Conservation (phyloP, 345 rosid species). For the Erucastrum elatum region DNA sequence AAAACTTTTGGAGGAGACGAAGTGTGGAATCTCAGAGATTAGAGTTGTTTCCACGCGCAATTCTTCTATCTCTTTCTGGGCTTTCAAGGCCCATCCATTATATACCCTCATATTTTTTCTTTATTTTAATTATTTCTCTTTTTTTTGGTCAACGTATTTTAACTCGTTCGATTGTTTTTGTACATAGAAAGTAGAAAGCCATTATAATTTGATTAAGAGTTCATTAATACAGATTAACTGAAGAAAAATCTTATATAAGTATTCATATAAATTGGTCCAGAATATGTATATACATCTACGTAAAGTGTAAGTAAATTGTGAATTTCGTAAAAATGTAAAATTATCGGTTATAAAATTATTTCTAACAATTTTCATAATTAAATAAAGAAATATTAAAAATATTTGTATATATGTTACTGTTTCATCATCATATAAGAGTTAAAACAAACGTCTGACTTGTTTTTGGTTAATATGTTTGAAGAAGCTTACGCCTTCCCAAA, state of each 20-base stretch:
- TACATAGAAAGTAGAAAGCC: too few species aligned
- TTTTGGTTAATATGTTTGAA: background rate
- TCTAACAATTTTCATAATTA: background rate
- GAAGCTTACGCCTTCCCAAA: background rate
- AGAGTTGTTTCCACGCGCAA: constrained; percentile 36
- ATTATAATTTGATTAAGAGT: background rate
- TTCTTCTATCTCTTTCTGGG: constrained; percentile 3
- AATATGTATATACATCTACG: too few species aligned
- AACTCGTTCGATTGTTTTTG: too few species aligned
- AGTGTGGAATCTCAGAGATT: constrained; percentile 29
- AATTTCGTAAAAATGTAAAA: too few species aligned
- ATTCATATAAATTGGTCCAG: too few species aligned
- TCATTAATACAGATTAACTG: too few species aligned
- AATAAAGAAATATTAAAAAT: too few species aligned
- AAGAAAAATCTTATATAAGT: too few species aligned
- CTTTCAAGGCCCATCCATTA: constrained; percentile 28
- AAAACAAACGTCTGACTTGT: background rate
- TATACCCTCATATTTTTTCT: background rate
- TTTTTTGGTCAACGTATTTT: too few species aligned
- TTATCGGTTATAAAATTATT: too few species aligned
- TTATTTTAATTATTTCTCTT: too few species aligned
- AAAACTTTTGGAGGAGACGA: constrained; percentile 38
- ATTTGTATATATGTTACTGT: background rate
- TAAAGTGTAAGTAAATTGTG: too few species aligned
- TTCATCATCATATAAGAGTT: background rate